phyloP scores from a whole-genome alignment of 1,284 basidiomycete species.

The Tranzscheliella williamsii region DNA sequence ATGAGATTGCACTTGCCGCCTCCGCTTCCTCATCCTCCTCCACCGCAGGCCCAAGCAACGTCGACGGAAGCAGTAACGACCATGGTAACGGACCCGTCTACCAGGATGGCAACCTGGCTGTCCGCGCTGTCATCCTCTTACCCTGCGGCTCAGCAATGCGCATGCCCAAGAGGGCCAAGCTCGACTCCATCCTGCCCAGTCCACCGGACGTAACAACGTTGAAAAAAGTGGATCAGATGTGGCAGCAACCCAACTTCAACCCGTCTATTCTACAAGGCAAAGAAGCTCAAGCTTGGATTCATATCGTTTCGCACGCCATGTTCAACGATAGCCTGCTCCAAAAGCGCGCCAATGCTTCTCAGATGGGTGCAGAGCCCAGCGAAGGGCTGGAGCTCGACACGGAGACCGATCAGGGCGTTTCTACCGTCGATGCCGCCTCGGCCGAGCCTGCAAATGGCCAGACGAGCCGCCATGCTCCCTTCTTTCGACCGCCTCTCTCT shows the following conservation, averaged over 20 bases:
- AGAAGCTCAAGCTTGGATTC: conserved; percentile 42
- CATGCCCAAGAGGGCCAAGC: conserved; percentile 9
- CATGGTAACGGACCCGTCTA: conserved; percentile 65
- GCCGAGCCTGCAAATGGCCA: neutral
- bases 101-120: conserved; percentile 69
- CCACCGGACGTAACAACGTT: conserved; percentile 2
- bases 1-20: conserved; percentile 25
- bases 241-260: conserved; percentile 28
- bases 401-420: conserved; percentile 14
- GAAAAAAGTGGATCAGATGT: conserved; percentile 17
- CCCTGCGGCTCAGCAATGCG: conserved; percentile 40
- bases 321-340: conserved; percentile 49
- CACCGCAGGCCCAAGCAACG: too few species aligned
- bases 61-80: too few species aligned
- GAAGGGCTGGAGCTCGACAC: conserved; percentile 5
- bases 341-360: conserved; percentile 2
- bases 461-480: neutral
- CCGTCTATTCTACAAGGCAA: conserved; percentile 34
- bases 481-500: conserved; percentile 18
- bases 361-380: neutral
- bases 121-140: conserved; percentile 70
- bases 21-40: conserved; percentile 15
- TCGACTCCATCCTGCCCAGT: neutral
- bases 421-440: neutral
- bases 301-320: conserved; percentile 50